Evolutionary conservation across 495 filamentous ascomycete genomes (phyloP), one percentile per base, ranked within the genome.

Genomic region (Tuber indicum): DNA sequence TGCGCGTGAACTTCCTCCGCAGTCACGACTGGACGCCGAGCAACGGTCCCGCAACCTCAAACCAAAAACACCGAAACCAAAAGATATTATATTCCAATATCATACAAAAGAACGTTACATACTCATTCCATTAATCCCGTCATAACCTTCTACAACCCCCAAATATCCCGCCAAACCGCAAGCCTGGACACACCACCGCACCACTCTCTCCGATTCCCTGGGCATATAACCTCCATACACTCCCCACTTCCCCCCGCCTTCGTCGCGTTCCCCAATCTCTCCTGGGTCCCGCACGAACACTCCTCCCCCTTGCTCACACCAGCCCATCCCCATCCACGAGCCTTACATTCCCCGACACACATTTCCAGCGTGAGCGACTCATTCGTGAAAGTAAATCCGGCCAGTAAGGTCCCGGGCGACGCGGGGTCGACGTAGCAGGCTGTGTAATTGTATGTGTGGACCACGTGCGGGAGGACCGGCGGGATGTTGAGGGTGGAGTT

Each of bases 201-300:
- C 66, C 75, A 80, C 16, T 74, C 76, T 21, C 79, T 43, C 36
- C 49, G 72, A 47, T 80, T 72, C 8, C 79, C 79, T 2, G 42
- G 71, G 69, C 79, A 81, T n/a, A 39, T 7, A 78, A 81, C 80
- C 12, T 72, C 14, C 58, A 66, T 74, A 78, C 80, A 75, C 46
- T 82, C 71, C 2, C 17, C 32, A 42, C 72, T 41, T 41, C 39
- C 72, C 8, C 6, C 74, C 0, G 76, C 79, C 70, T 79, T 73
- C 5, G 75, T 71, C 36, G 83, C 81, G 47, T 47, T 45, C 5
- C 75, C 39, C 6, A 74, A 58, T 17, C 62, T 46, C 1, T 85
- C 42, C 8, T 52, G 9, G 42, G 81, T 82, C 4, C 79, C 84
- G 44, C 86, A 87, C 72, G 82, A 86, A 74, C 85, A 86, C 77